Conservation (phyloP, 2,329 filamentous ascomycete genomes). For the Tricladium varicosporioides region DNA sequence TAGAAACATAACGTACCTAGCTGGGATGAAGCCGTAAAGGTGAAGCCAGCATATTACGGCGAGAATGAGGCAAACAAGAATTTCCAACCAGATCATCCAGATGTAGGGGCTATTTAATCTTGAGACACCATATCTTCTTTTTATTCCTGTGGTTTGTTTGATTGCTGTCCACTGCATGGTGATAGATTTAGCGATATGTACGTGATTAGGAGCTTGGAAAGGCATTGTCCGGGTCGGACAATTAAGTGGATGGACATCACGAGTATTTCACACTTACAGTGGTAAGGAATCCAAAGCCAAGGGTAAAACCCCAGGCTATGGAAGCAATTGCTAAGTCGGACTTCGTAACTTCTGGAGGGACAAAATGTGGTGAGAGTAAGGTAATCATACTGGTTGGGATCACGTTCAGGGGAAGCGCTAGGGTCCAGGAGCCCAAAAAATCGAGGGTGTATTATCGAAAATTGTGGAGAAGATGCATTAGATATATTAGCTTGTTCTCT, state of each 20-base stretch:
- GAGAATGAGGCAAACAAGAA: slow-evolving; percentile 39
- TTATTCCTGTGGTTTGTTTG: slow-evolving; percentile 36
- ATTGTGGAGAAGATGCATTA: no score
- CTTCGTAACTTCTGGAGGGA: slow-evolving; percentile 6
- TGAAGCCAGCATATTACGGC: slow-evolving; percentile 41
- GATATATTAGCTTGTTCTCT: no score
- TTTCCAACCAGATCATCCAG: slow-evolving; percentile 45
- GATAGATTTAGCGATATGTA: no score
- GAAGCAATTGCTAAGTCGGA: slow-evolving; percentile 38
- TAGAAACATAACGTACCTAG: slow-evolving; percentile 27
- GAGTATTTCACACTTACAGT: slow-evolving; percentile 1
- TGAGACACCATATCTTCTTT: slow-evolving; percentile 31
- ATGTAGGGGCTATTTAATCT: slow-evolving; percentile 37
- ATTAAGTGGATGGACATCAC: no score
- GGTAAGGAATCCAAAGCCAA: slow-evolving; percentile 38
- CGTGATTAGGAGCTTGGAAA: no score
- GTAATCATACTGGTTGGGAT: background rate
- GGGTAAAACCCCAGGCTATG: slow-evolving; percentile 38
- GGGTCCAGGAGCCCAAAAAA: background rate
- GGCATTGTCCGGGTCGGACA: no score
- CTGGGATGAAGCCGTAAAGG: slow-evolving; percentile 35
- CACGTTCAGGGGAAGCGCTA: background rate
- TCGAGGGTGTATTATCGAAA: background rate
- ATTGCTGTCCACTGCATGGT: slow-evolving; percentile 30
- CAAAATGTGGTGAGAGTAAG: background rate